These are phyloP conservation scores for Galium porrigens DNA, from an alignment of 305 asterid genomes.

Conservation along the genomic window DNA sequence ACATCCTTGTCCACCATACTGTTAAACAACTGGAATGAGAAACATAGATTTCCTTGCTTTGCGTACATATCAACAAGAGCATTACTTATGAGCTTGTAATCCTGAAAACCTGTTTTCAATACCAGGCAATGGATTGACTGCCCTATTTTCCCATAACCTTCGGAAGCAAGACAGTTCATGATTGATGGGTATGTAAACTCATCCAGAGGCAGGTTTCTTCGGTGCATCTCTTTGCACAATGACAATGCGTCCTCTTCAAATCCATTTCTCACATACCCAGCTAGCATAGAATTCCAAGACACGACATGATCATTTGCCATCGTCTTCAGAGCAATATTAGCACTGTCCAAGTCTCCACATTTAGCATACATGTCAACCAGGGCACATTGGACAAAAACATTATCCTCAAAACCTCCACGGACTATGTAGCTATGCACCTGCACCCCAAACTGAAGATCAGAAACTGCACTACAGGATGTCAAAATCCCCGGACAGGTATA, in stretches of 20 bases:
- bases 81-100: conserved; percentile 38
- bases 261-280: conserved; percentile 50
- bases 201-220: conserved; percentile 41
- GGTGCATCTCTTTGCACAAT: conserved; percentile 47
- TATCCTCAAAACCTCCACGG: conserved; percentile 63
- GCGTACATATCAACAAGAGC: conserved; percentile 83
- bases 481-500: conserved; percentile 74
- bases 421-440: conserved; percentile 58
- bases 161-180: conserved; percentile 45
- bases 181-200: conserved; percentile 65
- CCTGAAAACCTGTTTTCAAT: conserved; percentile 49
- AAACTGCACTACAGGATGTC: conserved; percentile 39
- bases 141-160: conserved; percentile 31
- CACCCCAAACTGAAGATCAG: conserved; percentile 33
- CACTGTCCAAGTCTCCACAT: conserved; percentile 52
- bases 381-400: conserved; percentile 62
- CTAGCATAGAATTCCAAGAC: conserved; percentile 71
- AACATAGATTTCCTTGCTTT: conserved; percentile 34
- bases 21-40: conserved; percentile 34
- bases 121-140: conserved; percentile 41
- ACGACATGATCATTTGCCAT: conserved; percentile 43
- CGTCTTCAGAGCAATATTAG: conserved; percentile 35
- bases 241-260: conserved; percentile 37
- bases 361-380: conserved; percentile 70
- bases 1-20: conserved; percentile 46